Evolutionary conservation across 768 basidiomycete genomes (phyloP), one percentile per base, ranked within the genome.

Genomic region (Tephrocybe sp.): DNA sequence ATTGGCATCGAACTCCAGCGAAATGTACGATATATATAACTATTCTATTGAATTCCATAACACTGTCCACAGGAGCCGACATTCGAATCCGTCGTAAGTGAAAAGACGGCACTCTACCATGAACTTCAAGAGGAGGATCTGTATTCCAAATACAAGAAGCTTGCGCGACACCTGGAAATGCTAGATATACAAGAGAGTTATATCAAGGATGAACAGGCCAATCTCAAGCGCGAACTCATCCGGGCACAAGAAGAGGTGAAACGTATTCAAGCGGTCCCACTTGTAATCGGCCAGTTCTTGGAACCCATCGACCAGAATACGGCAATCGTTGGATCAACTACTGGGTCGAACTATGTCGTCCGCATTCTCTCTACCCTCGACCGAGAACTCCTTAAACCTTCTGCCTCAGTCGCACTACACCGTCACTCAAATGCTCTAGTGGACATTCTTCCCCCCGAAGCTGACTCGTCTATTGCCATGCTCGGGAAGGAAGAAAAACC

Each of bases 181-280:
- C 83, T 98, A 30, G 88, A 91, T 45, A 91, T 93, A 22, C 87
- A 88, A 61, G 90, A 97, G 70, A 89, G 88, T 71, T 99, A 98
- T 66, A 97, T 99, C 70, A 95, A 98, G 66, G 95, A 99, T 60
- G 97, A 99, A 68, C 94, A 97, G 61, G 91, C 91, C 13, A 97
- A 97, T 63, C 83, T 99, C 48, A 95, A 98, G 69, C 86, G 95
- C 42, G 97, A 99, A 70, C 86, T 99, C 53, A 89, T 98, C 57
- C 91, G 97, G 49, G 97, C 97, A 0, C 97, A 99, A 64, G 97
- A 99, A 67, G 97, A 99, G 72, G 97, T 99, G 64, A 97, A 97
- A 71, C 90, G 97, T 50, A 99, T 99, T 66, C 94, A 98, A 71
- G 91, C 91, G 45, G 97, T 99, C 5, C 97, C 97, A 0, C 84